Base-by-base conservation (phyloP, 169 alveolate genomes). In the Besnoitia besnoiti region DNA sequence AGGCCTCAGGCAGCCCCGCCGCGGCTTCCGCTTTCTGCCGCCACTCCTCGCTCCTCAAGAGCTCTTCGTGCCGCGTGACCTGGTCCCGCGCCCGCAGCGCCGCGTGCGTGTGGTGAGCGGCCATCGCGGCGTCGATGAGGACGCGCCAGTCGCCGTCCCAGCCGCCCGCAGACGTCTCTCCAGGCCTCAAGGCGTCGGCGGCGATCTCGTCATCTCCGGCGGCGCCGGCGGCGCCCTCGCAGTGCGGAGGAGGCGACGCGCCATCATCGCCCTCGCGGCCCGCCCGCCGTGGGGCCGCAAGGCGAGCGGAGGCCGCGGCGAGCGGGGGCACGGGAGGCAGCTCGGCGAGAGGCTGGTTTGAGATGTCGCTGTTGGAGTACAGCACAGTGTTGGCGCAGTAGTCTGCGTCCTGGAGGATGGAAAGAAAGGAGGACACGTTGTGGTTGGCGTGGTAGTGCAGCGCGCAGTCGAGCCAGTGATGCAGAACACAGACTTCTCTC, bases 71-170 rank as follows among this genome's bases (percentile, higher is more conserved):
- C 33, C 75, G 62, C 67, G 46, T 40, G 51, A 27, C 49, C n/a
- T 39, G 27, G 77, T 88, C 92, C 35, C 73, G 49, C 80, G 92
- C 92, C 40, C 79, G 75, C 85, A 88, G 49, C 44, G 77, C 92
- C 51, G 42, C 79, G 37, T 59, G 79, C 39, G 79, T 44, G 79
- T 42, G 79, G 76, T 88, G 85, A 21, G 77, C 51, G 19, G 85
- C 51, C n/a, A 88, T 37, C 10, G 92, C 55, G 40, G 92, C 92
- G 33, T 76, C 92, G 42, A 88, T 76, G 39, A 76, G 37, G 39
- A 88, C 92, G 39, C 92, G 92, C 92, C 92, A 88, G 85, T 88
- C 92, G 35, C 92, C 92, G 8, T 76, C 79, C 92, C 92, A 88
- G 21, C 51, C 84, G 0, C 59, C 87, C n/a, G 16, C 50, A 2